Evolutionary conservation across 345 rosid genomes (phyloP).

Genomic region (Moricandia moricandioides): DNA sequence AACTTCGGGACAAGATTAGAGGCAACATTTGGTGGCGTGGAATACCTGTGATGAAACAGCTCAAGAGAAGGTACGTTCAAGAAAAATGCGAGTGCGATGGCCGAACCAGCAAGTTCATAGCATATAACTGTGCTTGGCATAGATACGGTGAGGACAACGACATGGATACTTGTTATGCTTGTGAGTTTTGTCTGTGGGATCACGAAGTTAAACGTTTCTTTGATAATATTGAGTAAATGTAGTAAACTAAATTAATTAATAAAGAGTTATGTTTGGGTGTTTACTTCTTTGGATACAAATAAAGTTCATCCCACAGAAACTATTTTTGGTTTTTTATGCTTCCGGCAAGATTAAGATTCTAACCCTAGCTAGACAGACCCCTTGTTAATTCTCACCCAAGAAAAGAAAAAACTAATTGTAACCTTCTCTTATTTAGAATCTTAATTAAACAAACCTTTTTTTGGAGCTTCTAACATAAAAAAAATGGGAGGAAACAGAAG

Average conservation of each 20-base stretch:
- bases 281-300: too few relatives aligned
- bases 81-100: slow-evolving; percentile 18
- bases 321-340: too few relatives aligned
- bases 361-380: not conserved
- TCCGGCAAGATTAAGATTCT: not conserved
- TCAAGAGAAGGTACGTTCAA: not conserved
- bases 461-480: not conserved
- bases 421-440: too few relatives aligned
- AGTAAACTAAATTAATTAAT: not conserved
- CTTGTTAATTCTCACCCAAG: not conserved
- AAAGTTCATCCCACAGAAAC: too few relatives aligned
- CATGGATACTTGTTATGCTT: not conserved
- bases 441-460: not conserved
- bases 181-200: slow-evolving; percentile 18
- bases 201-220: not conserved
- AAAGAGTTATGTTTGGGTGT: too few relatives aligned
- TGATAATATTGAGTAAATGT: not conserved
- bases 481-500: not conserved
- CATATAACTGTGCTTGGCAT: not conserved
- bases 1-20: slow-evolving; percentile 5
- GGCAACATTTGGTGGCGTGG: not conserved
- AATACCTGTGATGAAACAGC: too few relatives aligned
- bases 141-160: not conserved
- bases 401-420: not conserved
- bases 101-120: slow-evolving; percentile 4